Base-by-base conservation (phyloP, 2,329 filamentous ascomycete genomes). In the Fusarium decemcellulare region DNA sequence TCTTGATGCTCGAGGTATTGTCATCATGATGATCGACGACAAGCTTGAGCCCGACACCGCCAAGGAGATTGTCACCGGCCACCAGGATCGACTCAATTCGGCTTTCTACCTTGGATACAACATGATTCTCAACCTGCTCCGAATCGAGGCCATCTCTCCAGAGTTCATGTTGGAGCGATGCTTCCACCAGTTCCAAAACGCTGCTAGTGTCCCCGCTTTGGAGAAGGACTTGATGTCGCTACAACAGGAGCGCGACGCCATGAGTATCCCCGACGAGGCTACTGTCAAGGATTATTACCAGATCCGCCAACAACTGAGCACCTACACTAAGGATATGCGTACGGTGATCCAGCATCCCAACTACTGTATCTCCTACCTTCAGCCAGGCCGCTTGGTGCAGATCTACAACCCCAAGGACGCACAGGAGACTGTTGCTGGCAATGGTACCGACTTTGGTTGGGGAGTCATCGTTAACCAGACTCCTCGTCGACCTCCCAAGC, bases 1-100 rank as follows among this genome's bases (percentile, higher is more conserved):
- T 82, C 92, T 99, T 58, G 96, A 99, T 83, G 95, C 98, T 67
- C 92, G 96, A 71, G 96, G 96, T 87, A 97, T 98, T 73, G 96
- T 99, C 72, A 98, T 99, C 79, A 98, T 99, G 94, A 98, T 99
- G 95, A 93, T 99, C 67, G 92, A 97, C 76, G 93, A 97, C 79
- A 94, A 96, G 82, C 95, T 99, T 84, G 96, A 99, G 76, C 96
- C 96, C 2, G 90, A 93, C 3, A 91, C 92, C n/a, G 95, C 96
- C 43, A 97, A 97, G 81, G 91, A 93, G 69, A 98, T 99, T 73
- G 96, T 99, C 12, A 94, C 96, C 56, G 96, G 96, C 72, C 93
- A 98, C 77, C 96, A 99, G 80, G 97, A 99, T 80, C 94, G 95
- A 72, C 90, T 99, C 32, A 98, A 98, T 81, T 98, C 96, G 5